These are phyloP conservation scores for Ilyonectria sp. DNA, from an alignment of 2,329 filamentous ascomycete species.

Conservation along the genomic window DNA sequence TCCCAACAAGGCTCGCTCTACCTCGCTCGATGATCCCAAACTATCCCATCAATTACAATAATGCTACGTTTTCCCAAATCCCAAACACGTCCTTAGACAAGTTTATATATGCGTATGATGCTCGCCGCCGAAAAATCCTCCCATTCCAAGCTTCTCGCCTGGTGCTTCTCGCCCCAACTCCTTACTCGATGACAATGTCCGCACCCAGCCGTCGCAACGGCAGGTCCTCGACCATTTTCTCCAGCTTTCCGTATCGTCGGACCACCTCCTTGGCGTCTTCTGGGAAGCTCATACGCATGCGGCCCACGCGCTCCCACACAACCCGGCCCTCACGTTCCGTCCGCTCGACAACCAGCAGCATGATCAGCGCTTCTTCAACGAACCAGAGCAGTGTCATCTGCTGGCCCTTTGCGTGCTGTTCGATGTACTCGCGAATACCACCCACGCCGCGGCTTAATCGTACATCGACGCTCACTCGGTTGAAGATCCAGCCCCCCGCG, in stretches of 20 bases:
- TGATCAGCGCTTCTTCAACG: slow-evolving; percentile 52
- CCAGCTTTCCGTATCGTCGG: slow-evolving; percentile 49
- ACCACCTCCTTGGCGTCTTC: slow-evolving; percentile 53
- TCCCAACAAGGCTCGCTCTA: neutral
- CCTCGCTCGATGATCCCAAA: neutral
- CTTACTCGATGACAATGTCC: slow-evolving; percentile 53
- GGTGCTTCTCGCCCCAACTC: neutral
- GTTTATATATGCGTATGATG: slow-evolving; percentile 1
- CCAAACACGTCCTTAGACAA: neutral
- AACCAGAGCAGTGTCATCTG: slow-evolving; percentile 57
- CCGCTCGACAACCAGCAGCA: slow-evolving; percentile 53
- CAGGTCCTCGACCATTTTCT: slow-evolving; percentile 51
- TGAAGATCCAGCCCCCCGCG: slow-evolving; percentile 53
- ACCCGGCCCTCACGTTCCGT: slow-evolving; percentile 35
- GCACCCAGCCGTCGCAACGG: slow-evolving; percentile 52
- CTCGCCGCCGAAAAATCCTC: slow-evolving; percentile 8
- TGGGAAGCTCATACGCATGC: slow-evolving; percentile 54
- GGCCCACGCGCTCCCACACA: slow-evolving; percentile 53
- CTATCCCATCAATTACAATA: slow-evolving; percentile 16
- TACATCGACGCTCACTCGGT: slow-evolving; percentile 54
- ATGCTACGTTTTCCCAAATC: slow-evolving; percentile 19
- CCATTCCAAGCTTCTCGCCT: slow-evolving; percentile 5
- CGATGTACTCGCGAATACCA: slow-evolving; percentile 53
- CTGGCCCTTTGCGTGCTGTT: slow-evolving; percentile 52
- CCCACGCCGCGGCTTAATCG: slow-evolving; percentile 49